A percentile compares a stretch with the other conserved stretches of the same genome.
Evolutionary conservation across 1,284 basidiomycete species (phyloP).

Genomic region (Melampsora larici-populina): DNA sequence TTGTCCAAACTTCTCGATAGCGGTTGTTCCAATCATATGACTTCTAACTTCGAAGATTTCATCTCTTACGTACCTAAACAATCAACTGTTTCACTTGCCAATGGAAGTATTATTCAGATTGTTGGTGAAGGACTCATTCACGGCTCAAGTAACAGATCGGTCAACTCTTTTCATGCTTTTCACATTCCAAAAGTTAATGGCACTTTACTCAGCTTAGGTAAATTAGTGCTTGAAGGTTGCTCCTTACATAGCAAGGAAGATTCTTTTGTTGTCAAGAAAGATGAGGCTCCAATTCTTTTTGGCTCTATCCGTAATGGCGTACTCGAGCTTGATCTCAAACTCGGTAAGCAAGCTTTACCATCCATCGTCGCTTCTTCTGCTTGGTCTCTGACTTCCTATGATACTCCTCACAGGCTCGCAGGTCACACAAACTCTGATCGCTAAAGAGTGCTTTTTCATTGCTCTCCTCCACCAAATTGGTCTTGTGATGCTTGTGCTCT

Average conservation of each 20-base stretch:
- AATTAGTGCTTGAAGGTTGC: too few relatives aligned
- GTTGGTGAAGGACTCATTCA: not conserved
- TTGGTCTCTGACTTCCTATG: too few relatives aligned
- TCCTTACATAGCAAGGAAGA: too few relatives aligned
- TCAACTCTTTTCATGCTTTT: not conserved
- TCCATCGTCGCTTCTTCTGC: not conserved
- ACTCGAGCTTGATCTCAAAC: not conserved
- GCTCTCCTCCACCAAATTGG: not conserved
- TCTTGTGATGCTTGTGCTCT: not conserved
- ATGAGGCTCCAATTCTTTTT: not conserved
- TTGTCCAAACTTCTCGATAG: not conserved
- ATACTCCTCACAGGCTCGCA: too few relatives aligned
- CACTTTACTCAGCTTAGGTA: slow-evolving; percentile 1
- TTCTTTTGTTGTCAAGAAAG: not conserved
- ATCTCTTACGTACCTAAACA: not conserved
- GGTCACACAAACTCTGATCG: too few relatives aligned
- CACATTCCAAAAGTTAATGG: slow-evolving; percentile 4
- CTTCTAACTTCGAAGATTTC: not conserved
- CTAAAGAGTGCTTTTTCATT: too few relatives aligned
- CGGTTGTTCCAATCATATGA: too few relatives aligned
- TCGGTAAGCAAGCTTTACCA: not conserved
- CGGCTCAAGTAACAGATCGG: not conserved
- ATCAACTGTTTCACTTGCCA: too few relatives aligned
- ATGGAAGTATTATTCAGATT: not conserved
- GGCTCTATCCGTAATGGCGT: not conserved